Evolutionary conservation across 495 filamentous ascomycete genomes (phyloP), one percentile per base, ranked within the genome.

Genomic region (Letharia lupina): DNA sequence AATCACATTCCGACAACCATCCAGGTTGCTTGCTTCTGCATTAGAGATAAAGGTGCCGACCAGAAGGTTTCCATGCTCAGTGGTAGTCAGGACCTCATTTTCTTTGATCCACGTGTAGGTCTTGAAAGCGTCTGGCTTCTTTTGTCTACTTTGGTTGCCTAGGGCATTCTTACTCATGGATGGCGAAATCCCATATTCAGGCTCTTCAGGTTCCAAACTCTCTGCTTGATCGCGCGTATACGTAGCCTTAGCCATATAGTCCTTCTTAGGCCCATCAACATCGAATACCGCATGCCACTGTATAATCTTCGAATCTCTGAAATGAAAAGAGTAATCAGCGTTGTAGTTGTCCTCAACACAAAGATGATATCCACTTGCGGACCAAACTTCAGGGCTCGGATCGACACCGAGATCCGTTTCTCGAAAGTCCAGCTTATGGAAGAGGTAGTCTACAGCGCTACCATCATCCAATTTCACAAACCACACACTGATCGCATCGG

Each of bases 61-160:
- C 39, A 89, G 79, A 4, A 93, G 66, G 35, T 81, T 77, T 4
- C 88, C 89, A n/a, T 76, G 78, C 16, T 77, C 79, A 3, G 87
- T 86, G 6, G 82, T 85, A 4, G 78, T 79, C 59, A 93, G 72
- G 28, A 94, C 72, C 20, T 74, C 75, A 52, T 81, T 75, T 1
- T 81, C 72, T 4, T 81, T 81, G 33, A 92, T 71, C 67, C 92
- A 91, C 13, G 78, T 79, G 69, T 90, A 93, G 42, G 81, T 74
- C 67, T 84, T 87, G 65, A 88, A 83, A 10, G 71, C 69, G 63
- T 87, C 82, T 59, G 80, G 63, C 64, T 72, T 45, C 3, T 6
- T 18, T 15, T 13, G 28, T 48, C 12, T 2, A 2, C 6, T 10
- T 28, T 60, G 33, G 2, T 18, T 9, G 6, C 12, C 6, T 47